Evolutionary conservation across 1,284 basidiomycete species (phyloP).

Genomic region (Ganoderma lucidum): DNA sequence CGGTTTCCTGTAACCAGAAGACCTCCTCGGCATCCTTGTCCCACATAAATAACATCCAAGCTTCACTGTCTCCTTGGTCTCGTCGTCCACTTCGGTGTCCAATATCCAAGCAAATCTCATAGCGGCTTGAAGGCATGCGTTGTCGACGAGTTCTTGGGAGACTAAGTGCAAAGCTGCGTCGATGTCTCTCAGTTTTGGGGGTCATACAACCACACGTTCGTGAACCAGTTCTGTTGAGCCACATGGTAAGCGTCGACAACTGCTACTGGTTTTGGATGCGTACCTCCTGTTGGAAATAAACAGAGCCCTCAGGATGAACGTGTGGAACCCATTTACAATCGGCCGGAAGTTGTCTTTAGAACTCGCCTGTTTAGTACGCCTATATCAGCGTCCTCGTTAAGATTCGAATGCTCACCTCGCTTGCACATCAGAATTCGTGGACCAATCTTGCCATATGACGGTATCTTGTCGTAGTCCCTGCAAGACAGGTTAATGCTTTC

Average conservation of each 20-base stretch:
- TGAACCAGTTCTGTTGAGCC: conserved; percentile 18
- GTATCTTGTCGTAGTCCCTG: conserved; percentile 2
- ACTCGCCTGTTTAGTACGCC: not conserved
- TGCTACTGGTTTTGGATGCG: not conserved
- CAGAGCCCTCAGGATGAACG: conserved; percentile 35
- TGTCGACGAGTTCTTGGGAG: not conserved
- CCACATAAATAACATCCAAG: conserved; percentile 32
- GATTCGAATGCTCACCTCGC: not conserved
- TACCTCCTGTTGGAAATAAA: conserved; percentile 31
- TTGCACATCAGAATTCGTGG: not conserved
- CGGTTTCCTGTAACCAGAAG: conserved; percentile 29
- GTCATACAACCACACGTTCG: conserved; percentile 25
- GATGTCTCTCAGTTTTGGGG: conserved; percentile 5
- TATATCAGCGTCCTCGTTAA: not conserved
- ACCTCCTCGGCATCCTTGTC: conserved; percentile 23
- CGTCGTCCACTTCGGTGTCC: conserved; percentile 20
- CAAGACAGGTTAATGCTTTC: not conserved
- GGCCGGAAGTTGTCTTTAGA: not conserved
- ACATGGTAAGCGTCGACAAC: not conserved
- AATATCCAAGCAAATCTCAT: conserved; percentile 28
- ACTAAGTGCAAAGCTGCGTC: conserved; percentile 13
- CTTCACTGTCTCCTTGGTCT: not conserved
- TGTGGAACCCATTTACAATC: conserved; percentile 25
- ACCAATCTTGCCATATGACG: not conserved
- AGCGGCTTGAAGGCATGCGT: conserved; percentile 10